Evolutionary conservation across 2,329 filamentous ascomycete species (phyloP).

Genomic region (Paracoccidioides lutzii): DNA sequence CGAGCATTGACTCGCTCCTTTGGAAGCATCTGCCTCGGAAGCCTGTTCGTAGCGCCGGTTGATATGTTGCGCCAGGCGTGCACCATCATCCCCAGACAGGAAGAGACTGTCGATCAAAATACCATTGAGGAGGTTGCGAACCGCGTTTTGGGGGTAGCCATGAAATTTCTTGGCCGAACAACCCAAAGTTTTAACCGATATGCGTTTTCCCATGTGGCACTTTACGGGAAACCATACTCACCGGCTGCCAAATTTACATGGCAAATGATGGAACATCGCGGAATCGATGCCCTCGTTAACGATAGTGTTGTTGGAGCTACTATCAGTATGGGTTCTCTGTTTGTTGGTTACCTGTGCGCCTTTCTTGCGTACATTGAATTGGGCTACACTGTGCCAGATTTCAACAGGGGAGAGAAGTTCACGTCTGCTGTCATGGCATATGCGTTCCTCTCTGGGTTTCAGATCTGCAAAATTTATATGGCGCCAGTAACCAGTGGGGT

Average conservation of each 20-base stretch:
- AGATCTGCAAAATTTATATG: conserved; percentile 81
- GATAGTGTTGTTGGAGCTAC: conserved; percentile 71
- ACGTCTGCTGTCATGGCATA: conserved; percentile 72
- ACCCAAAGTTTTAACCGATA: conserved; percentile 84
- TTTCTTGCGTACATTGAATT: conserved; percentile 81
- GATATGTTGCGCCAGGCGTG: conserved; percentile 72
- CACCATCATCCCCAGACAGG: conserved; percentile 55
- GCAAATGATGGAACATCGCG: conserved; percentile 82
- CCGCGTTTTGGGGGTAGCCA: conserved; percentile 64
- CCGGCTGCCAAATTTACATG: conserved; percentile 79
- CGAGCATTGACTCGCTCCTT: conserved; percentile 83
- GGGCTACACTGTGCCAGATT: conserved; percentile 63
- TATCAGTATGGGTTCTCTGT: conserved; percentile 61
- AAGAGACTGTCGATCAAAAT: conserved; percentile 54
- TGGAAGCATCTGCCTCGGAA: conserved; percentile 78
- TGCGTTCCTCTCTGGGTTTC: conserved; percentile 76
- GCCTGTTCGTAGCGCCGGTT: conserved; percentile 73
- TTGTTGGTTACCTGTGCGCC: conserved; percentile 71
- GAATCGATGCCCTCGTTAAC: conserved; percentile 79
- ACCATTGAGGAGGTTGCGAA: conserved; percentile 54
- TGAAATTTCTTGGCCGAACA: conserved; percentile 70
- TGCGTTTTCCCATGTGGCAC: conserved; percentile 80
- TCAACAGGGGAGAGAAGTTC: conserved; percentile 56
- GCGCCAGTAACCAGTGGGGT: conserved; percentile 80
- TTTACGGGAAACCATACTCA: conserved; percentile 84